Conservation (phyloP, 2,329 filamentous ascomycete species). For the Claviceps maximensis region DNA sequence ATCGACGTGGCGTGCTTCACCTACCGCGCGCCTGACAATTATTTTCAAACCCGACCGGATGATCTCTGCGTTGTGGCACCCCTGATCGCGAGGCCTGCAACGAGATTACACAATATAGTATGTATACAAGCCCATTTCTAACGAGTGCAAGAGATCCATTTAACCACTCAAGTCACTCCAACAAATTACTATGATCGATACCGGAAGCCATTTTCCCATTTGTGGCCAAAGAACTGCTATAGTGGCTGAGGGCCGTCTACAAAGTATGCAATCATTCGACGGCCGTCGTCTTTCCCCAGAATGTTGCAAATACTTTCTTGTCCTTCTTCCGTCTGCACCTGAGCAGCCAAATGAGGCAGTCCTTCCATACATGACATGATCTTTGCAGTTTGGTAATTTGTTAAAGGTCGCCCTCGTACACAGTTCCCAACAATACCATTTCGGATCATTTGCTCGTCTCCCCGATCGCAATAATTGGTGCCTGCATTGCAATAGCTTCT, state of each 20-base stretch:
- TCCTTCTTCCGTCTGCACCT: slow-evolving; percentile 8
- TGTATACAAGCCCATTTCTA: not conserved
- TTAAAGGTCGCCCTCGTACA: slow-evolving; percentile 15
- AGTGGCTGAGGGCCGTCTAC: slow-evolving; percentile 9
- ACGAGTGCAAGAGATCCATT: not conserved
- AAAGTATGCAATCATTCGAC: slow-evolving; percentile 18
- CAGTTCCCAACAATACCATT: slow-evolving; percentile 10
- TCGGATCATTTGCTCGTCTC: not conserved
- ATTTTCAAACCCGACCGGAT: not conserved
- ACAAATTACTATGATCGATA: not conserved
- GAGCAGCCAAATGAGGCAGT: slow-evolving; percentile 16
- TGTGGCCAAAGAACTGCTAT: not conserved
- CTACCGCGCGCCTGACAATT: not conserved
- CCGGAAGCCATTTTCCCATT: not conserved
- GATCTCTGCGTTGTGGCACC: not conserved
- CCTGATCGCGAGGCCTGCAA: not conserved
- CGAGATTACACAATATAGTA: not conserved
- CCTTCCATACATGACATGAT: slow-evolving; percentile 16
- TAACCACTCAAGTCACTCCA: not conserved
- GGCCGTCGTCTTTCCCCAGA: slow-evolving; percentile 18
- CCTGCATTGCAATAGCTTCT: slow-evolving; percentile 13
- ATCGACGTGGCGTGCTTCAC: not conserved
- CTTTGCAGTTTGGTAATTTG: slow-evolving; percentile 14
- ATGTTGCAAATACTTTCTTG: slow-evolving; percentile 12
- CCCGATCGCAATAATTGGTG: not conserved